Percentiles rank a stretch among this genome's conserved stretches.
Conservation (phyloP, 495 filamentous ascomycete genomes). For the Articulospora tetracladia region DNA sequence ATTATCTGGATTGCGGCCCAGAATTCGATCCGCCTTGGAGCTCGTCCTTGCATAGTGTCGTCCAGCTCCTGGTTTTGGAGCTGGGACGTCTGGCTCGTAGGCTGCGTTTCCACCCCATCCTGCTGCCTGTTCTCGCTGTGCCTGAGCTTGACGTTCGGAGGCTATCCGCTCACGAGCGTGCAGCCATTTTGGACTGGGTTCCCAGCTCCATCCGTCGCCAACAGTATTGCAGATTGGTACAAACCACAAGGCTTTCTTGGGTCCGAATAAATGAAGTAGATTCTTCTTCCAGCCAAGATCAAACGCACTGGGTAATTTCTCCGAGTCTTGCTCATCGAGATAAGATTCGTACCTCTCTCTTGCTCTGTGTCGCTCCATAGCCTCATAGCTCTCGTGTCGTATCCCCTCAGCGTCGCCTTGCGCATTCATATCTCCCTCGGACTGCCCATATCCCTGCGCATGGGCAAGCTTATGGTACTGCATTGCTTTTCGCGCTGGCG, state of each 20-base stretch:
- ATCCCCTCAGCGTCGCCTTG: background rate
- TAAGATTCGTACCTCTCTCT: conserved; percentile 80
- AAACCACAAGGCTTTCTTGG: conserved; percentile 62
- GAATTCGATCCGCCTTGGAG: conserved; percentile 33
- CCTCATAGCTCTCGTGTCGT: conserved; percentile 50
- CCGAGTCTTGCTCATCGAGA: conserved; percentile 79
- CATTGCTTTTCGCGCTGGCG: conserved; percentile 66
- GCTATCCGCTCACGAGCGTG: conserved; percentile 60
- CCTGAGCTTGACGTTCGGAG: conserved; percentile 54
- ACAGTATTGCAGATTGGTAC: conserved; percentile 80
- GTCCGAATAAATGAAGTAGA: conserved; percentile 78
- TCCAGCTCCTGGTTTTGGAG: conserved; percentile 19
- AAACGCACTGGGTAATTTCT: conserved; percentile 87
- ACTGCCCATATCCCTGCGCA: conserved; percentile 58
- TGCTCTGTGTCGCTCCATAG: conserved; percentile 64
- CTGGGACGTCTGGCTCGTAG: conserved; percentile 4
- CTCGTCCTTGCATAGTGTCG: conserved; percentile 24
- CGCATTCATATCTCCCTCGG: conserved; percentile 60
- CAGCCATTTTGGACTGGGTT: conserved; percentile 69
- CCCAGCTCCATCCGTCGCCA: conserved; percentile 96
- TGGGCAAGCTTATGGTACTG: conserved; percentile 50
- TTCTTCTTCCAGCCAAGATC: conserved; percentile 81
- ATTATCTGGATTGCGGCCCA: conserved; percentile 29
- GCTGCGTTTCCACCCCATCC: conserved; percentile 44
- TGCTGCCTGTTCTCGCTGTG: conserved; percentile 49